Percentiles rank a stretch among this genome's conserved stretches.
phyloP scores from a whole-genome alignment of 345 rosid species.

The Gossypioides kirkii region DNA sequence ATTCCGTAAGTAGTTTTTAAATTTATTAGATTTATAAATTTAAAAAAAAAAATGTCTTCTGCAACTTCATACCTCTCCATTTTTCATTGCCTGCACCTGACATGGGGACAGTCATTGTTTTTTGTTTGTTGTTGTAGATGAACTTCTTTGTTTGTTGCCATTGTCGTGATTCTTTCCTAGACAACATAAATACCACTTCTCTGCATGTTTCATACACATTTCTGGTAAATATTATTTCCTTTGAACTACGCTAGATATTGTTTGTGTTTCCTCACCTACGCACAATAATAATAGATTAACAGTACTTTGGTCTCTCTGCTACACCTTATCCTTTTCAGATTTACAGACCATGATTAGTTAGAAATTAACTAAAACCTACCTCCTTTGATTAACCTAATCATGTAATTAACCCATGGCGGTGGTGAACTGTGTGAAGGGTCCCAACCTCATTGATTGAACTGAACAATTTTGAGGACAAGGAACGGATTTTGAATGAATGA shows the following conservation, averaged over 20 bases:
- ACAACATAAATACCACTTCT: background rate
- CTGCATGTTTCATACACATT: slow-evolving; percentile 23
- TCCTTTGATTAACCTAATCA: slow-evolving; percentile 20
- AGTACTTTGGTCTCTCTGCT: background rate
- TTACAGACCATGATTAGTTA: background rate
- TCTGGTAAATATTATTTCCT: slow-evolving; percentile 18
- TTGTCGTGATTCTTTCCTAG: slow-evolving; percentile 44
- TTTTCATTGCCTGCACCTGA: slow-evolving; percentile 44
- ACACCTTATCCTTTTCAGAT: background rate
- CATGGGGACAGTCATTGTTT: slow-evolving; percentile 37
- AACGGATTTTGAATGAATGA: background rate
- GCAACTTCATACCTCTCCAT: slow-evolving; percentile 16
- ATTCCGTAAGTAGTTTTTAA: no score
- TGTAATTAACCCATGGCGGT: slow-evolving; percentile 14
- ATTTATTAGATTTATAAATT: no score
- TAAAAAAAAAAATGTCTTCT: slow-evolving; percentile 1
- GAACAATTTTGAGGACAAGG: slow-evolving; percentile 15
- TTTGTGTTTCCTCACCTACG: no score
- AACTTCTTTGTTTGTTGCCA: slow-evolving; percentile 17
- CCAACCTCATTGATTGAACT: slow-evolving; percentile 22
- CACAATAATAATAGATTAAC: background rate
- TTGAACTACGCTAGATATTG: background rate
- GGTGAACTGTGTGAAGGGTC: slow-evolving; percentile 20
- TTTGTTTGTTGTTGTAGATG: slow-evolving; percentile 12
- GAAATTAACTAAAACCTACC: background rate